Evolutionary conservation across 768 basidiomycete genomes (phyloP), one percentile per base, ranked within the genome.

Genomic region (Mycena chlorophos): DNA sequence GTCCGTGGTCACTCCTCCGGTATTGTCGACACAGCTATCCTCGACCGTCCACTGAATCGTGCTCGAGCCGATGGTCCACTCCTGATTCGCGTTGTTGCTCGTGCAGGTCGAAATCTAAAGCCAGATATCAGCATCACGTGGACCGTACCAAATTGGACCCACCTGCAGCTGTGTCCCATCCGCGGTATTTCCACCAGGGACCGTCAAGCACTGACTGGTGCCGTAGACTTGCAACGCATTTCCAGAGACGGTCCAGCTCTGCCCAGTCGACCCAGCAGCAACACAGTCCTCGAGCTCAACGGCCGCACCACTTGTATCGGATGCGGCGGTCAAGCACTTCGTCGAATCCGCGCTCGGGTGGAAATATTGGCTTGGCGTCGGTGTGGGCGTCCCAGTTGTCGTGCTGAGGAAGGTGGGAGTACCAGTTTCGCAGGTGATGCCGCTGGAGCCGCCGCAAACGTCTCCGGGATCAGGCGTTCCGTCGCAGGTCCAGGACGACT

Each of bases 111-210:
- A 68, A 38, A 67, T 63, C 38, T 56, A 38, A 31, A 43, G n/a
- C n/a, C n/a, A n/a, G n/a, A n/a, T n/a, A n/a, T n/a, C n/a, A n/a
- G n/a, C n/a, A n/a, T n/a, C 14, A 39, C 23, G 27, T 28, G 26
- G 38, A 5, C 46, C 46, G 40, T n/a, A 8, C 22, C 6, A 20
- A 48, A 14, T 22, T 14, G 46, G 5, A 25, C 48, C 6, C 29
- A 49, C 48, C 52, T 69, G 65, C 13, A 69, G 52, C 60, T 68
- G 65, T 6, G 62, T 61, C 20, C 67, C 67, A 43, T 66, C 57
- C 26, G 49, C 63, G 23, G 56, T 60, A 3, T 25, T 27, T 14
- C 67, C 67, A 25, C 52, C 42, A 3, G 56, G 58, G 39, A 67
- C 65, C 22, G 66, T 65, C 28, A 69, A 46, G 42, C 68, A 69